phyloP scores from a whole-genome alignment of 2,329 filamentous ascomycete genomes.

The Cephalotrichum gorgonifer region DNA sequence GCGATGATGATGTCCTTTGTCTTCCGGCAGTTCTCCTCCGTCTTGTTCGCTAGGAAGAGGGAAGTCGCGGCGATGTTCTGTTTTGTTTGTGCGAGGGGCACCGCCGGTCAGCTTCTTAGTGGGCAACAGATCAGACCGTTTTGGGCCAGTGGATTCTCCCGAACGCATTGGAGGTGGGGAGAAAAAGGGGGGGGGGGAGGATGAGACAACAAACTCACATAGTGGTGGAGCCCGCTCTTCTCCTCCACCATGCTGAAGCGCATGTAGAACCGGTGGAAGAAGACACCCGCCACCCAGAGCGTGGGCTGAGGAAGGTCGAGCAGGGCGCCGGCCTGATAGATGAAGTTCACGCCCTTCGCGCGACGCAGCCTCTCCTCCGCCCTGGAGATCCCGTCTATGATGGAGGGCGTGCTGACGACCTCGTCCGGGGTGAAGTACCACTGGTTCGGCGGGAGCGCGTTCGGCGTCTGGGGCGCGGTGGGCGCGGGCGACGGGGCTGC shows the following conservation, averaged over 20 bases:
- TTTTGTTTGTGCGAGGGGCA: conserved; percentile 4
- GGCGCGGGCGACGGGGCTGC: conserved; percentile 31
- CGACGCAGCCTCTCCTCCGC: conserved; percentile 71
- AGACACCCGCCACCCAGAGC: conserved; percentile 82
- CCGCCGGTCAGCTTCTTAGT: conserved; percentile 8
- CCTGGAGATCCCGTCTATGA: conserved; percentile 68
- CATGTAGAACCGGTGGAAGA: conserved; percentile 96
- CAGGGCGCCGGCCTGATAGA: conserved; percentile 86
- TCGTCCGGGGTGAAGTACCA: conserved; percentile 88
- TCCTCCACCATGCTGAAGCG: conserved; percentile 69
- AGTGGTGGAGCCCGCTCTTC: conserved; percentile 76
- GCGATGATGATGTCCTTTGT: conserved; percentile 91
- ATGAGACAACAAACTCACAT: conserved; percentile 51
- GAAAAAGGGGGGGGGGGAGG: neutral
- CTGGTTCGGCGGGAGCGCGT: conserved; percentile 42
- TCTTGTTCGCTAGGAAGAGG: conserved; percentile 91
- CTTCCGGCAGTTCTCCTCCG: conserved; percentile 92
- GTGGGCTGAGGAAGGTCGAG: conserved; percentile 88
- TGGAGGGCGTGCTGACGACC: conserved; percentile 70
- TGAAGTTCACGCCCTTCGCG: conserved; percentile 92
- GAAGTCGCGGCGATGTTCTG: conserved; percentile 80
- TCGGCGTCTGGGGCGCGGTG: conserved; percentile 25
- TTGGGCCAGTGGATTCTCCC: too few relatives aligned
- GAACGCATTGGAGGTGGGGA: too few relatives aligned
- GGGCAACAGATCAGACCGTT: too few relatives aligned